Base-by-base conservation (phyloP, 129 eudicot species). In the Dittrichia graveolens region DNA sequence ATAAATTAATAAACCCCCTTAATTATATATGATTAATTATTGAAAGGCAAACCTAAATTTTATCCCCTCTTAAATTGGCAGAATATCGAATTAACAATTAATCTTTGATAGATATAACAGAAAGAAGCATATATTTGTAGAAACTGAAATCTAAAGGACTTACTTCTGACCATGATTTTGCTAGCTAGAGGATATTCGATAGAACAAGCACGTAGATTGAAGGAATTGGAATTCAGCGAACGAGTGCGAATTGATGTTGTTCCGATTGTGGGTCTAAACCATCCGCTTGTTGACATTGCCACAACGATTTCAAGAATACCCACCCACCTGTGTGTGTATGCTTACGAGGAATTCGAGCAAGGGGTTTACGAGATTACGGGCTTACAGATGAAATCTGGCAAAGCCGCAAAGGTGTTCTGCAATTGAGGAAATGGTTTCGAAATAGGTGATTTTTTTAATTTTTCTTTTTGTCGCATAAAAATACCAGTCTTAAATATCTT, bases 161-260 rank as follows among this genome's bases (percentile, higher is more conserved):
- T 85, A 85, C 95, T 88, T 83, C 80, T 81, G 69, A 88, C 95
- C 48, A 83, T 81, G 73, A 88, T 79, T 70, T 85, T 88, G 91
- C 84, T 88, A 12, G 91, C 91, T 8, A 88, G 83, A 18, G 95
- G 95, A 70, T 81, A 88, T 35, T 83, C 77, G 14, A 50, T 11
- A 70, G 73, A 69, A 65, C 78, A 75, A 13, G 91, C 85, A 34
- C 75, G 74, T 3, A 78, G 80, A 50, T 66, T 79, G 19, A 15
- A 37, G 0, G 79, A 48, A 15, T 71, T 73, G 18, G n/a, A 61
- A 18, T 37, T 76, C 41, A 60, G 11, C 9, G 64, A 12, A n/a
- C 39, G 79, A 71, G 34, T 75, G 65, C 69, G 79, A 60, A 45
- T 8, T 35, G 73, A n/a, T 34, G 71, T 19, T 49, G 35, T 67